Base-by-base conservation (phyloP, 805 yeast genomes). In the Hemisphaericaspora nanyangensis region DNA sequence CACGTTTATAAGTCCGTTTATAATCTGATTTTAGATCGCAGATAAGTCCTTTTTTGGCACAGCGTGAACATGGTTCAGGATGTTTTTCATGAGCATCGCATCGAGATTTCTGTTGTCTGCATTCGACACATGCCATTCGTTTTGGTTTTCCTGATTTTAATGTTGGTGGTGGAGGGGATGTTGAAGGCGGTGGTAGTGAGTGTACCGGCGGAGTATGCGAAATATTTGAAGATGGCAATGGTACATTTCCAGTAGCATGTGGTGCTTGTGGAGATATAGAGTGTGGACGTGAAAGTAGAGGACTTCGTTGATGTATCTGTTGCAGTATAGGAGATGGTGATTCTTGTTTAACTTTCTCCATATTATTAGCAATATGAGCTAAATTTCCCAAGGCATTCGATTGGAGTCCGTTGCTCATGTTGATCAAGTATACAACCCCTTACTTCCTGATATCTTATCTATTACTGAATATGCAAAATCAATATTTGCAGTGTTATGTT, bases 41-140 rank as follows among this genome's bases (percentile, higher is more conserved):
- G 13, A 68, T 68, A 3, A 84, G 66, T 6, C 78, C 77, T 52
- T 86, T 78, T 56, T 83, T 85, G 7, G 65, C 54, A 58, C 99
- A 93, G 44, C 96, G 70, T 0, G 91, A 69, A 52, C 99, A 93
- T 1, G 96, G 85, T 7, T 68, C 68, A 0, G 96, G 96, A 24
- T 80, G 76, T 36, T 68, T 71, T 42, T 79, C 89, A 47, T 72
- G 77, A 10, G 96, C 95, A 62, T 90, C 95, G 64, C 97, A 90
- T 52, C 80, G 78, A 26, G 89, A 82, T 62, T 93, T 93, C 58
- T 91, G 99, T 61, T 93, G 98, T 11, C 98, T 77, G 57, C 99
- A 93, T 53, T 91, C 96, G 1, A 87, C 88, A 67, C 99, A 93
- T 0, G 98, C 98, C 56, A 89, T 78, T 40, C 79, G 71, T 56